Evolutionary conservation across 495 filamentous ascomycete species (phyloP).

Genomic region (Xylaria scruposa): DNA sequence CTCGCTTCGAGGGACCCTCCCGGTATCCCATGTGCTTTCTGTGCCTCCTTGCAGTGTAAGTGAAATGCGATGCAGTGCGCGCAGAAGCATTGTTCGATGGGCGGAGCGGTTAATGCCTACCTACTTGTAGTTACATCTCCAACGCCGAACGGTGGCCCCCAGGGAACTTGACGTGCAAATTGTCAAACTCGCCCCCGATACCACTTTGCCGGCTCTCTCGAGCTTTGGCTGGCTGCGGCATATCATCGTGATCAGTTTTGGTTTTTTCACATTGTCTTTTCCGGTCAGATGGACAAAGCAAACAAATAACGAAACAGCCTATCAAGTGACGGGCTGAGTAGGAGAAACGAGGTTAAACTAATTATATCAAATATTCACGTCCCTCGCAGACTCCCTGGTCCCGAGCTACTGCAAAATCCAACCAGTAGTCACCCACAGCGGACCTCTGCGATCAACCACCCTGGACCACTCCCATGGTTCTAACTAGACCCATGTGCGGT

Average conservation of each 20-base stretch:
- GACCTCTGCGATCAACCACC: constrained; percentile 39
- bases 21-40: constrained; percentile 24
- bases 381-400: constrained; percentile 28
- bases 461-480: constrained; percentile 43
- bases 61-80: constrained; percentile 14
- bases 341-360: constrained; percentile 31
- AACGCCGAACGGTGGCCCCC: constrained; percentile 22
- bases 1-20: constrained; percentile 27
- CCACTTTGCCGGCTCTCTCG: background rate
- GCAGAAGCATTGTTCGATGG: constrained; percentile 15
- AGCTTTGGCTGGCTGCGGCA: background rate
- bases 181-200: constrained; percentile 29
- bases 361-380: constrained; percentile 41
- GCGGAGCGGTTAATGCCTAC: constrained; percentile 25
- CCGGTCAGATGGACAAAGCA: background rate
- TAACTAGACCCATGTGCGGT: constrained; percentile 44
- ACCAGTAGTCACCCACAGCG: constrained; percentile 28
- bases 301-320: background rate
- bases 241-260: background rate
- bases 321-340: constrained; percentile 25
- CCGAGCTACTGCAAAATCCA: constrained; percentile 32
- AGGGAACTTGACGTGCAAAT: constrained; percentile 23
- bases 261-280: background rate
- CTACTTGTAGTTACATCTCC: constrained; percentile 8
- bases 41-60: constrained; percentile 12